Evolutionary conservation across 2,329 filamentous ascomycete genomes (phyloP).

Genomic region (Nemania sp.): DNA sequence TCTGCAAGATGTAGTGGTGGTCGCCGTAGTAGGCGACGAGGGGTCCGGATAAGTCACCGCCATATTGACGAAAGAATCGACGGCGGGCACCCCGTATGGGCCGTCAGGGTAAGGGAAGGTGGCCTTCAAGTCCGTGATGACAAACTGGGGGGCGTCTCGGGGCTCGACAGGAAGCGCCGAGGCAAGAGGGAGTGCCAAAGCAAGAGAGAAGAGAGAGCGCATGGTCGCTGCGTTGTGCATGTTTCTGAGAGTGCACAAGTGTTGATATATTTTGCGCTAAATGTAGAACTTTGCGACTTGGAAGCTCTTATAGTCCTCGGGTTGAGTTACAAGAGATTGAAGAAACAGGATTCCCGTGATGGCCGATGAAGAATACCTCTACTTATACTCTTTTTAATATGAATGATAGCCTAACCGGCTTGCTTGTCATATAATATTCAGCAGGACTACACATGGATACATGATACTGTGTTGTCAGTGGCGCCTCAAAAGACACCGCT

Average conservation of each 20-base stretch:
- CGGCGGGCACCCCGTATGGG: slow-evolving; percentile 26
- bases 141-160: slow-evolving; percentile 28
- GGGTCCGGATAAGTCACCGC: slow-evolving; percentile 30
- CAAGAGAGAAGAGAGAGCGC: slow-evolving; percentile 13
- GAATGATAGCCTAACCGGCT: neutral
- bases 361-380: neutral
- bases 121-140: slow-evolving; percentile 30
- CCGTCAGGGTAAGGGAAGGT: slow-evolving; percentile 28
- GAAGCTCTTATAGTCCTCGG: neutral
- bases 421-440: neutral
- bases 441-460: neutral
- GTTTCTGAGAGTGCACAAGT: slow-evolving; percentile 2
- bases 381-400: neutral
- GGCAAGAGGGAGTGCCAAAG: slow-evolving; percentile 24
- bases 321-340: neutral
- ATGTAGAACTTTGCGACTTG: neutral
- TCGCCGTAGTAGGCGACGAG: slow-evolving; percentile 21
- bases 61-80: slow-evolving; percentile 31
- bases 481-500: neutral
- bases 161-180: slow-evolving; percentile 30
- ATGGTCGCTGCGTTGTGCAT: slow-evolving; percentile 25
- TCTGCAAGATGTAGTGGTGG: slow-evolving; percentile 33
- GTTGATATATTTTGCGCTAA: neutral
- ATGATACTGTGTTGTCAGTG: neutral
- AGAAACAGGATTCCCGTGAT: neutral